Conservation (phyloP, 352 stramenopile genomes). For the Blastocystis sp. region DNA sequence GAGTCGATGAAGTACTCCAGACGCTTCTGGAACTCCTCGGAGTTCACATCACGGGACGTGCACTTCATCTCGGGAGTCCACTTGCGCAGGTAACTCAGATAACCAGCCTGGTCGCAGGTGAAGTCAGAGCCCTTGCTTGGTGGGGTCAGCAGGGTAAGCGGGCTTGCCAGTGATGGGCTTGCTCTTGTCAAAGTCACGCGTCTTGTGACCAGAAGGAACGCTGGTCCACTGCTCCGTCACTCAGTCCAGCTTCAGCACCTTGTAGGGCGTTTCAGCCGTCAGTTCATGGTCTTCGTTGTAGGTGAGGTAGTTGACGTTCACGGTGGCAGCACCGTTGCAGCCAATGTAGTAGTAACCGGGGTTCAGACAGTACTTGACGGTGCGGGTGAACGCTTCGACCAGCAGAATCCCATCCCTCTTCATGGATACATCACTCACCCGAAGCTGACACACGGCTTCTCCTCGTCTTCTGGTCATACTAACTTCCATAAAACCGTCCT, state of each 20-base stretch:
- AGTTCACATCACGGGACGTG: too few species aligned
- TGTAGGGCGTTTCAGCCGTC: neutral
- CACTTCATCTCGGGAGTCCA: too few species aligned
- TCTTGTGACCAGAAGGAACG: slow-evolving; percentile 17
- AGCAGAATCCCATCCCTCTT: slow-evolving; percentile 22
- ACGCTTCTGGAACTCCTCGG: too few species aligned
- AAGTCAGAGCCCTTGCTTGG: too few species aligned
- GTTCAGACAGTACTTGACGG: slow-evolving; percentile 34
- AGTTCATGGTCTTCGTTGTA: slow-evolving; percentile 20
- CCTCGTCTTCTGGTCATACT: neutral
- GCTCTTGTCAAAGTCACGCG: neutral
- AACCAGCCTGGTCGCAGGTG: too few species aligned
- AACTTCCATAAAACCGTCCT: slow-evolving; percentile 16
- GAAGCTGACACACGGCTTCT: slow-evolving; percentile 10
- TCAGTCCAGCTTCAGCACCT: neutral
- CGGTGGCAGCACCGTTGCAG: too few species aligned
- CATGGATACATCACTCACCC: slow-evolving; percentile 20
- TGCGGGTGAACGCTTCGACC: slow-evolving; percentile 14
- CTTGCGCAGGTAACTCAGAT: too few species aligned
- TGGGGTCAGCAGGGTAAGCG: too few species aligned
- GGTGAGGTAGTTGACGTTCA: neutral
- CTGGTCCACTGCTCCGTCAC: slow-evolving; percentile 5
- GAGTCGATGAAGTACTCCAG: too few species aligned
- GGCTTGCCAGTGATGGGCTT: too few species aligned
- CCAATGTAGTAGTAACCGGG: slow-evolving; percentile 57